A percentile compares a stretch with the other conserved stretches of the same genome.
These are phyloP conservation scores for Tulasnella sp. DNA, from an alignment of 768 basidiomycete genomes.

Conservation along the genomic window DNA sequence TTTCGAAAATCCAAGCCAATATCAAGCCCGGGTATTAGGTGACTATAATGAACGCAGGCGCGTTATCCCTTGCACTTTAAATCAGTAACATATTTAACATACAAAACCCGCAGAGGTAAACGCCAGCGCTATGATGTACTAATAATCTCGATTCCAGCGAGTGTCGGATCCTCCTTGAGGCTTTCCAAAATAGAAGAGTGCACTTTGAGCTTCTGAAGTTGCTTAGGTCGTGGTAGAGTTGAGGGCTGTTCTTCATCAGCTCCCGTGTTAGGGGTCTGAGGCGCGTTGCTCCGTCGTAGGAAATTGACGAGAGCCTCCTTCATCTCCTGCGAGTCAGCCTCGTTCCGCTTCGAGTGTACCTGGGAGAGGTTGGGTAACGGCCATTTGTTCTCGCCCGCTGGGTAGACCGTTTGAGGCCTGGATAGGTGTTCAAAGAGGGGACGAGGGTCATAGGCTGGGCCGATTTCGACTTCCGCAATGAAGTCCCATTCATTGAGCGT, in stretches of 20 bases:
- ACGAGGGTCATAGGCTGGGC: not conserved
- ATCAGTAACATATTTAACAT: not conserved
- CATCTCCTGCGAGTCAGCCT: not conserved
- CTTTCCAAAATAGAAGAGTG: not conserved
- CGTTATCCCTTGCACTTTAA: not conserved
- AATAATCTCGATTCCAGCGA: not conserved
- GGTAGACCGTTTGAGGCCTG: not conserved
- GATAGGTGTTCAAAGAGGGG: not conserved
- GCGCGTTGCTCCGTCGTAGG: not conserved
- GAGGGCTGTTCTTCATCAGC: not conserved
- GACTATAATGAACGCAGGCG: no score
- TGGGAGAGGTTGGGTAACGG: not conserved
- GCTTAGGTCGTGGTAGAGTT: not conserved
- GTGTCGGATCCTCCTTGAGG: not conserved
- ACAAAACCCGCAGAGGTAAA: not conserved
- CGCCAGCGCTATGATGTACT: not conserved
- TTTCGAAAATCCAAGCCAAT: no score
- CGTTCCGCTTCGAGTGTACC: not conserved
- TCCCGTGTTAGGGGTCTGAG: not conserved
- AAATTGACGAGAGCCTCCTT: not conserved
- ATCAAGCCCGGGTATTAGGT: no score
- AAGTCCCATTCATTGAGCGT: not conserved
- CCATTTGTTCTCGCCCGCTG: not conserved
- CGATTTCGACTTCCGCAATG: not conserved
- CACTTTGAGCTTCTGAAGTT: not conserved